phyloP scores from a whole-genome alignment of 2,329 filamentous ascomycete genomes.

The Camillea tinctor region DNA sequence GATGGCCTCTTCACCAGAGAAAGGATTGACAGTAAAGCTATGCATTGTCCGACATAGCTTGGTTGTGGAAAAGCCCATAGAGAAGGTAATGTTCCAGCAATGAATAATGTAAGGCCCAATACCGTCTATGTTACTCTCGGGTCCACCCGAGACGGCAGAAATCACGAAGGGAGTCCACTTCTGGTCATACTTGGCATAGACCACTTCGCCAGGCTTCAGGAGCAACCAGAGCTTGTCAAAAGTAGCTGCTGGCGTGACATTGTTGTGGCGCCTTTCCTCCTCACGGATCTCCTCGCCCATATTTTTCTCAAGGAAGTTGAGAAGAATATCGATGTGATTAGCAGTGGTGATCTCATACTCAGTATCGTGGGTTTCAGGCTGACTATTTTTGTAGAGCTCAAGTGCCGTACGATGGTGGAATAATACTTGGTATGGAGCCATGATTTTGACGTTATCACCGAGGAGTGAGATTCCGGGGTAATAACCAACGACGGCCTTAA shows the following conservation, averaged over 20 bases:
- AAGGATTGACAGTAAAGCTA: conserved; percentile 36
- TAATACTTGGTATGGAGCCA: conserved; percentile 47
- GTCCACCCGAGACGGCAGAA: conserved; percentile 29
- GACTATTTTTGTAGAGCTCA: conserved; percentile 39
- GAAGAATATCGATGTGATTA: conserved; percentile 45
- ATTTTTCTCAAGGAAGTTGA: conserved; percentile 42
- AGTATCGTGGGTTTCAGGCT: conserved; percentile 40
- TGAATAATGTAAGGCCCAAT: conserved; percentile 27
- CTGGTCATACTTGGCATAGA: conserved; percentile 41
- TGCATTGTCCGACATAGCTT: conserved; percentile 39
- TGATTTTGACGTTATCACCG: conserved; percentile 38
- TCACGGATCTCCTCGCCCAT: conserved; percentile 37
- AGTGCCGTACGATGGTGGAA: conserved; percentile 46
- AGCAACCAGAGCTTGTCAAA: conserved; percentile 48
- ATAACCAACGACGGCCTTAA: conserved; percentile 47
- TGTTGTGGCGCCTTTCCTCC: conserved; percentile 41
- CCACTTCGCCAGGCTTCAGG: conserved; percentile 44
- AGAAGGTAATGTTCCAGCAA: conserved; percentile 43
- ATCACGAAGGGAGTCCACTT: conserved; percentile 44
- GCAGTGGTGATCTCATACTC: conserved; percentile 42
- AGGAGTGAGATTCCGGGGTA: conserved; percentile 43
- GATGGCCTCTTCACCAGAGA: conserved; percentile 45
- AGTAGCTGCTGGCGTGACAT: conserved; percentile 40
- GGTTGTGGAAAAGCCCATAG: conserved; percentile 20
- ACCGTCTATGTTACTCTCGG: not conserved